A percentile compares a stretch with the other conserved stretches of the same genome.
These are phyloP conservation scores for Caryopteris hybrid DNA, from an alignment of 305 asterid genomes.

Conservation along the genomic window DNA sequence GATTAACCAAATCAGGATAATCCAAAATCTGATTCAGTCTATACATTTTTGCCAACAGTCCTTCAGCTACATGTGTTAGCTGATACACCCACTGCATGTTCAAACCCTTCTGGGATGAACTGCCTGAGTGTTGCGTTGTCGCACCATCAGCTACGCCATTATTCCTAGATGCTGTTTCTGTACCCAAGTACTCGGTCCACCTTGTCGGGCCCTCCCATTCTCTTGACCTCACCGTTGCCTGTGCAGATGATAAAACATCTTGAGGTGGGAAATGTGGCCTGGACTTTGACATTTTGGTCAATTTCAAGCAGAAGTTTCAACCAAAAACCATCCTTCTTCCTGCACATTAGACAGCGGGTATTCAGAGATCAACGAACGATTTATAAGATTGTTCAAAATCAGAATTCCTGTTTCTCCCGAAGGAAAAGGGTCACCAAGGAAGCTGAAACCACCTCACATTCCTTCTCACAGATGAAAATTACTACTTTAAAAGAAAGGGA, in stretches of 20 bases:
- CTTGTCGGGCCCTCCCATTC: conserved; percentile 91
- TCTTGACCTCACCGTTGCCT: conserved; percentile 57
- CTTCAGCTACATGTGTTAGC: conserved; percentile 96
- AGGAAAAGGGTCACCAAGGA: neutral
- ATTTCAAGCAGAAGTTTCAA: conserved; percentile 29
- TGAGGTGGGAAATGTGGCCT: conserved; percentile 68
- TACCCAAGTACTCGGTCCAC: conserved; percentile 96
- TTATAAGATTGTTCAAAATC: conserved; percentile 9
- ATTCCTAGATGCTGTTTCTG: conserved; percentile 49
- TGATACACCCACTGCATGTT: conserved; percentile 97
- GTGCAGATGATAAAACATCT: conserved; percentile 61
- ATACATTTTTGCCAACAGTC: conserved; percentile 92
- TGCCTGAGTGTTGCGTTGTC: conserved; percentile 43
- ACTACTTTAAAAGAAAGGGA: neutral
- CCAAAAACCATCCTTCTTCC: conserved; percentile 28
- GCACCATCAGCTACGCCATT: conserved; percentile 54
- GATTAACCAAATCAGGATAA: conserved; percentile 81
- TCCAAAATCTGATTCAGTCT: conserved; percentile 92
- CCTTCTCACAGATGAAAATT: neutral
- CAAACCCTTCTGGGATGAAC: conserved; percentile 72
- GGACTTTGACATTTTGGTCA: conserved; percentile 58
- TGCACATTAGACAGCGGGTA: conserved; percentile 22
- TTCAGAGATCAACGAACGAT: neutral
- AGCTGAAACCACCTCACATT: conserved; percentile 12
- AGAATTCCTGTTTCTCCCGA: conserved; percentile 1